Base-by-base conservation (phyloP, 257 asterid genomes). In the Ehretia macrophylla region DNA sequence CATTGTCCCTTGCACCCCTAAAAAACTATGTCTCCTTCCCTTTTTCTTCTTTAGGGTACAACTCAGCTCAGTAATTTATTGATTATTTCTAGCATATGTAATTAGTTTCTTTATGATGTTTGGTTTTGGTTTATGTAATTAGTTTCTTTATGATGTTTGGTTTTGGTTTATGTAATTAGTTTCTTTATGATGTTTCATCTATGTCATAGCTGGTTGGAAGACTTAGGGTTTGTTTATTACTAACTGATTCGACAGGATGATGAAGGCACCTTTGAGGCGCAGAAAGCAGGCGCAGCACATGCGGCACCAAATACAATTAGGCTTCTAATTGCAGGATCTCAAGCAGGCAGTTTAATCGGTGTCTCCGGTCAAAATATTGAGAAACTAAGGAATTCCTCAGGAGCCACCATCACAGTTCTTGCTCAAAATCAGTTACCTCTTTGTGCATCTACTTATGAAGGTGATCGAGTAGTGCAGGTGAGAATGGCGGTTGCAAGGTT, bases 381-480 rank as follows among this genome's bases (percentile, higher is more conserved):
- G 77, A 85, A 73, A 62, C 73, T 93, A 77, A 86, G 99, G 79
- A 85, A 71, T 74, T 70, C 86, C 37, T 86, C 97, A 1, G 97
- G 92, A 62, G 95, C 96, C 57, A 71, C 75, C 50, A 79, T 93
- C 63, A 70, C 86, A n/a, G 86, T 93, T 81, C 92, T 81, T 69
- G 81, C 96, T 66, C 95, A 90, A 63, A 85, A 75, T 67, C 97
- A 93, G 79, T 57, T 93, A 70, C 96, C 99, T 66, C 83, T 94
- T 22, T 89, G 96, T 82, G 99, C 99, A 47, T 85, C 97, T 44
- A 91, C 92, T 17, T 91, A 86, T 63, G 99, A 93, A 74, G 82
- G 97, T 47, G 99, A 87, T 71, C 88, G 96, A 69, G 92, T 89
- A 67, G 96, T 87, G 38, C 97, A 93, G 96, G 99, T 93, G 60